These are phyloP conservation scores for Ophiognomonia clavigignenti-juglandacearum DNA, from an alignment of 2,329 filamentous ascomycete species.

Conservation along the genomic window DNA sequence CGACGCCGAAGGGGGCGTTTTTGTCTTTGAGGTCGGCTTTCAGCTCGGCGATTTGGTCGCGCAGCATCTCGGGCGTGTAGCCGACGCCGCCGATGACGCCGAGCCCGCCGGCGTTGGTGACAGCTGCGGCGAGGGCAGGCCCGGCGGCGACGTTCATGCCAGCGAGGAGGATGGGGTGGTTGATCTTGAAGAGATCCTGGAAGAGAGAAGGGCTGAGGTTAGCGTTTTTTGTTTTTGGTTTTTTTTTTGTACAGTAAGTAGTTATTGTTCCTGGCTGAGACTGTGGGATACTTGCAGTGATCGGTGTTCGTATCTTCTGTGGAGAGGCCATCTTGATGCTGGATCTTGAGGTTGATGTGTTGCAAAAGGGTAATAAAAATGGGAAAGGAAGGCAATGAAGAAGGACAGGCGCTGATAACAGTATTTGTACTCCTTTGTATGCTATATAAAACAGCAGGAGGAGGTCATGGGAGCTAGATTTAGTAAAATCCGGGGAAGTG, in stretches of 20 bases:
- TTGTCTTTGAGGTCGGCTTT: conserved; percentile 86
- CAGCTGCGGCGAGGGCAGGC: conserved; percentile 90
- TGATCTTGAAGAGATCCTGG: conserved; percentile 90
- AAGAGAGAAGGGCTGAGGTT: neutral
- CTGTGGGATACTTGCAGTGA: conserved; percentile 54
- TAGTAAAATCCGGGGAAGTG: conserved; percentile 10
- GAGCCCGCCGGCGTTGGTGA: conserved; percentile 93
- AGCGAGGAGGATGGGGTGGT: conserved; percentile 90
- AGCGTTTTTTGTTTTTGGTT: too few relatives aligned
- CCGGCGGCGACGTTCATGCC: conserved; percentile 99
- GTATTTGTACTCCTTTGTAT: too few relatives aligned
- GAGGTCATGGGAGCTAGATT: neutral
- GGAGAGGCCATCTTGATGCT: conserved; percentile 65
- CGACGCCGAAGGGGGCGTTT: conserved; percentile 92
- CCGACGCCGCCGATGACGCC: conserved; percentile 94
- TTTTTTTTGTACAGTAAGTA: too few relatives aligned
- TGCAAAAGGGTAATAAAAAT: conserved; percentile 8
- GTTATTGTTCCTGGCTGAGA: too few relatives aligned
- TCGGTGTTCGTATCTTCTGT: conserved; percentile 82
- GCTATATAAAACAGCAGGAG: too few relatives aligned
- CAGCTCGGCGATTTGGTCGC: conserved; percentile 89
- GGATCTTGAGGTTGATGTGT: conserved; percentile 4
- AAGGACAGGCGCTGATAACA: too few relatives aligned
- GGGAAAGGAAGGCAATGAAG: conserved; percentile 5
- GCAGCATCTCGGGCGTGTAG: conserved; percentile 96